Conservation (phyloP, 192 early-diverging fungal species). For the Nowakowskiella sp. region DNA sequence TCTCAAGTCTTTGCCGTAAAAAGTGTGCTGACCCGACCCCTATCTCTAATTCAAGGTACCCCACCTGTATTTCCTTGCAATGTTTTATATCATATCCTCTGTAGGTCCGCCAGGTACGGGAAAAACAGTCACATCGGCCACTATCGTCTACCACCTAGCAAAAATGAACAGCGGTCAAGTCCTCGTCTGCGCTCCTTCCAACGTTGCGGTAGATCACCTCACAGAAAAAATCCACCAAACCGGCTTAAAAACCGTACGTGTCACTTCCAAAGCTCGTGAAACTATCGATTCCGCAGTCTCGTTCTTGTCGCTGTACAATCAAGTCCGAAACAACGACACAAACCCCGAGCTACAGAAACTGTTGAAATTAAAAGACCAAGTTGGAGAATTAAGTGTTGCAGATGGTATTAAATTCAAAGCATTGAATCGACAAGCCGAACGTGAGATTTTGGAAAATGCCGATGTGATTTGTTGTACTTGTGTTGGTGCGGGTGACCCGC, state of each 20-base stretch:
- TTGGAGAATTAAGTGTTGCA: constrained; percentile 80
- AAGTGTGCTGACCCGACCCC: constrained; percentile 80
- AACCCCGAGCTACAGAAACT: constrained; percentile 90
- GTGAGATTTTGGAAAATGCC: constrained; percentile 84
- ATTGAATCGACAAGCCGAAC: constrained; percentile 78
- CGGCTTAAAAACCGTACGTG: constrained; percentile 87
- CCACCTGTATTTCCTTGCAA: neutral
- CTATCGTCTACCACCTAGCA: constrained; percentile 94
- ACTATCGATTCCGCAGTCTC: constrained; percentile 90
- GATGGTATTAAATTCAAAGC: constrained; percentile 83
- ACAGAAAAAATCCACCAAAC: constrained; percentile 95
- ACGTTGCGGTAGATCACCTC: constrained; percentile 98
- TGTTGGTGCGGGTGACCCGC: constrained; percentile 93
- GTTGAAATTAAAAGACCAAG: constrained; percentile 74
- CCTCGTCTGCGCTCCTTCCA: constrained; percentile 97
- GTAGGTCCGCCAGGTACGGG: constrained; percentile 85
- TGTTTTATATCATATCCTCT: constrained; percentile 1
- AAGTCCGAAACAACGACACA: constrained; percentile 91
- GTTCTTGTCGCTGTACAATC: constrained; percentile 92
- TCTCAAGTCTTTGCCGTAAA: constrained; percentile 95
- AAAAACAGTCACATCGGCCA: constrained; percentile 96
- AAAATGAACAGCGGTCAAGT: constrained; percentile 84
- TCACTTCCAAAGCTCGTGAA: constrained; percentile 89
- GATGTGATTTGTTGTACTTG: constrained; percentile 98
- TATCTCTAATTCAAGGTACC: constrained; percentile 86